Evolutionary conservation across 768 basidiomycete species (phyloP).

Genomic region (Phlebiopsis gigantea): DNA sequence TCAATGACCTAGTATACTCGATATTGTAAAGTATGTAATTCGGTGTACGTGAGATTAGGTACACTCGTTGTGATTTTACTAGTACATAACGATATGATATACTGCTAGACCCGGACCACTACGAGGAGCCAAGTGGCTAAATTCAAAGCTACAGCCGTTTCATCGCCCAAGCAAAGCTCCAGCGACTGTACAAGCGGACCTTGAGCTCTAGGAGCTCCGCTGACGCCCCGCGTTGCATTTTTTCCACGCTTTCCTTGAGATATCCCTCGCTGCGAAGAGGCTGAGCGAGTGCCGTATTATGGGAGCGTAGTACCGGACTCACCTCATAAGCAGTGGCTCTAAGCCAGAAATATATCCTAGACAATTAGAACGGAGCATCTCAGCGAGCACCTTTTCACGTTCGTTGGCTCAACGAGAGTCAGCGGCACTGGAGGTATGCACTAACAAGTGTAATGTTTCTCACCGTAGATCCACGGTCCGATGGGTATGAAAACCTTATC

Average conservation of each 20-base stretch:
- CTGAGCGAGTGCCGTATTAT: not conserved
- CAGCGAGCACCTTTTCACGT: slow-evolving; percentile 21
- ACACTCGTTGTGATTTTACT: no score
- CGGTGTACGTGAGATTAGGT: no score
- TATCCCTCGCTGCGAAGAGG: slow-evolving; percentile 23
- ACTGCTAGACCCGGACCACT: no score
- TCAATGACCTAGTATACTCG: no score
- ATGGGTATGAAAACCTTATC: slow-evolving; percentile 29
- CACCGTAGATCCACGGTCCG: slow-evolving; percentile 27
- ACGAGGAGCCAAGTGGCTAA: no score
- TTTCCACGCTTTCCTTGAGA: slow-evolving; percentile 25
- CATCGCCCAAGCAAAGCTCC: slow-evolving; percentile 30
- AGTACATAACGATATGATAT: no score
- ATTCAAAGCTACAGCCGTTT: slow-evolving; percentile 20
- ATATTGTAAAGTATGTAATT: no score
- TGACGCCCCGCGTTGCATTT: slow-evolving; percentile 23
- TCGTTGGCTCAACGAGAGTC: slow-evolving; percentile 17
- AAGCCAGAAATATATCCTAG: slow-evolving; percentile 24
- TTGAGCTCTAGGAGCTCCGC: slow-evolving; percentile 23
- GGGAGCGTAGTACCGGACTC: not conserved
- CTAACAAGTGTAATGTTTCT: slow-evolving; percentile 3
- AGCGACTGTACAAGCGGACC: slow-evolving; percentile 24
- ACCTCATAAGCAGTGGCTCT: slow-evolving; percentile 25
- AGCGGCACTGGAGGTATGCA: not conserved
- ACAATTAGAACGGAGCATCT: slow-evolving; percentile 26